These are phyloP conservation scores for Cercospora nicotianae DNA, from an alignment of 2,329 filamentous ascomycete species.

Conservation along the genomic window DNA sequence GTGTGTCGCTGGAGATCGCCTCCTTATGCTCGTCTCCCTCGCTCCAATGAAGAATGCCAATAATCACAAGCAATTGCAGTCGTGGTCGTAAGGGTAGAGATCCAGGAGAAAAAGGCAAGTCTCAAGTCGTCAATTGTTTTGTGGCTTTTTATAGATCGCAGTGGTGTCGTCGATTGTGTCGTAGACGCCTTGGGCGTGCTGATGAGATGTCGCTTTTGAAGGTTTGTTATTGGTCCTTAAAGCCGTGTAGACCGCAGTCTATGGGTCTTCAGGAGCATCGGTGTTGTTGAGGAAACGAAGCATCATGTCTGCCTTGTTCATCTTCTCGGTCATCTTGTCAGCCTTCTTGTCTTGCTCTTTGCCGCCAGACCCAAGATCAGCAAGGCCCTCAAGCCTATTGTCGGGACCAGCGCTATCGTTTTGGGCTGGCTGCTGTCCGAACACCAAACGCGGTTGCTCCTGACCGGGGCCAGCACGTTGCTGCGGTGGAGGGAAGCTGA, in stretches of 20 bases:
- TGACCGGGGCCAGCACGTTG: neutral
- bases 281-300: slow-evolving; percentile 18
- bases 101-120: neutral
- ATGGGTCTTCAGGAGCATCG: slow-evolving; percentile 15
- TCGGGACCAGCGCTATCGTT: neutral
- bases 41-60: neutral
- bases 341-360: slow-evolving; percentile 1
- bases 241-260: neutral
- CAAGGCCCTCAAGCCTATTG: neutral
- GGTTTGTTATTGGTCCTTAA: neutral
- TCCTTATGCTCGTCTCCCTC: neutral
- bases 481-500: neutral
- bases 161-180: neutral
- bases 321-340: slow-evolving; percentile 5
- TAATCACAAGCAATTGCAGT: neutral
- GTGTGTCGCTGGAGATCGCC: neutral
- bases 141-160: neutral
- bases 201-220: neutral
- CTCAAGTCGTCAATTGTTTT: neutral
- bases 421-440: slow-evolving; percentile 1
- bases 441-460: slow-evolving; percentile 1
- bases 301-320: slow-evolving; percentile 16
- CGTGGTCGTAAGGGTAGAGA: neutral
- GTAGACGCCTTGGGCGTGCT: neutral
- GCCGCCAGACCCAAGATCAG: neutral